Evolutionary conservation across 345 rosid genomes (phyloP), one percentile per base, ranked within the genome.

Genomic region (Ceriops tagal): DNA sequence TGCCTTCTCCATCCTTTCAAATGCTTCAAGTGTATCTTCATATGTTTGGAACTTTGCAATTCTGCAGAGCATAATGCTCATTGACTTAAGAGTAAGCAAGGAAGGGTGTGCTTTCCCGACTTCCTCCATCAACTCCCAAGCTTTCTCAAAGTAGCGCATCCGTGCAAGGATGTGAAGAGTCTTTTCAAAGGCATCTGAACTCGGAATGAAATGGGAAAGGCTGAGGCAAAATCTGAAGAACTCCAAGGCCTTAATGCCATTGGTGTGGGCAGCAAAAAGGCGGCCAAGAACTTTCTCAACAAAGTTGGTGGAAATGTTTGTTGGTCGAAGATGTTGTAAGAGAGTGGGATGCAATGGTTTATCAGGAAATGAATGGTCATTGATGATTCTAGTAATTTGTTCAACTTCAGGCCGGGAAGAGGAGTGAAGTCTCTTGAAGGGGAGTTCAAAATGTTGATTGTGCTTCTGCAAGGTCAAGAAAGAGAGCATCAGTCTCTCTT

Each of bases 191-290:
- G 98, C 83, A 71, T 82, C 87, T 0, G 86, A 64, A 24, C 81
- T 87, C 8, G 92, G 89, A 73, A 66, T 22, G 4, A 51, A 71
- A n/a, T 75, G 82, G 34, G 84, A 60, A 73, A 69, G 77, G 37
- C 43, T 56, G 53, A 84, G 75, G 28, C 81, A 77, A 62, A 80
- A 83, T 15, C 77, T 82, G 75, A 93, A 93, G 77, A 93, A 89
- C 34, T 93, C 95, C 60, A 91, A 75, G 61, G 96, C 97, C 77
- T 93, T 93, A 18, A 93, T 86, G 32, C 97, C 97, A 64, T 91
- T 93, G 61, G 90, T 84, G 63, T 93, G 97, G 8, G 96, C 84
- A 10, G 91, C 92, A 67, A 93, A 93, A 70, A 93, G 92, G 56
- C 84, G 85, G 64, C 97, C 97, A 20, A 93, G 97, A 55, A 89